Evolutionary conservation across 2,329 filamentous ascomycete species (phyloP).

Genomic region (Cladosporium cucumerinum): DNA sequence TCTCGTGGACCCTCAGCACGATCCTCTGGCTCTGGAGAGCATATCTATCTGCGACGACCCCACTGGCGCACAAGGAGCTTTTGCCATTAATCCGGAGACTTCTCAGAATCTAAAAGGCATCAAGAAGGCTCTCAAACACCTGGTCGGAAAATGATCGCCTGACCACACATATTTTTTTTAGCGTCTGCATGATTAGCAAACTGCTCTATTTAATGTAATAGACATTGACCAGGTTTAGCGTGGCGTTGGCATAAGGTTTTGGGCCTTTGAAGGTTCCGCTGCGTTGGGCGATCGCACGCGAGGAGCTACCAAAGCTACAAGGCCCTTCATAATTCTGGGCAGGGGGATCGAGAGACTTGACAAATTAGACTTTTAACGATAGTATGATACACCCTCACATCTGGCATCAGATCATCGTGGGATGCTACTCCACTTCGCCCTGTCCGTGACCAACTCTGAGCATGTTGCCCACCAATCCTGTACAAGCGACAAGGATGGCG

Average conservation of each 20-base stretch:
- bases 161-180: not conserved
- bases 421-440: not conserved
- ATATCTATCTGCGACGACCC: conserved; percentile 42
- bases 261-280: not conserved
- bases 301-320: not conserved
- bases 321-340: not conserved
- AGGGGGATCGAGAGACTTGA: not conserved
- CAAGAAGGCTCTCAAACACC: conserved; percentile 12
- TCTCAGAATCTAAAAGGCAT: conserved; percentile 9
- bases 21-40: conserved; percentile 55
- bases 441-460: not conserved
- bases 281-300: not conserved
- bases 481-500: not conserved
- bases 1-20: conserved; percentile 42
- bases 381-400: not conserved
- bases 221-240: not conserved
- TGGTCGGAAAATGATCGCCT: conserved; percentile 7
- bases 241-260: conserved; percentile 7
- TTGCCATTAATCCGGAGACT: conserved; percentile 34
- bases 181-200: not conserved
- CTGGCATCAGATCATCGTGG: not conserved
- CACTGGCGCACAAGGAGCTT: conserved; percentile 42
- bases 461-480: not conserved
- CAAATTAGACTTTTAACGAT: not conserved
- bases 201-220: not conserved